Evolutionary conservation across 768 basidiomycete species (phyloP).

Genomic region (Russula dissimulans): DNA sequence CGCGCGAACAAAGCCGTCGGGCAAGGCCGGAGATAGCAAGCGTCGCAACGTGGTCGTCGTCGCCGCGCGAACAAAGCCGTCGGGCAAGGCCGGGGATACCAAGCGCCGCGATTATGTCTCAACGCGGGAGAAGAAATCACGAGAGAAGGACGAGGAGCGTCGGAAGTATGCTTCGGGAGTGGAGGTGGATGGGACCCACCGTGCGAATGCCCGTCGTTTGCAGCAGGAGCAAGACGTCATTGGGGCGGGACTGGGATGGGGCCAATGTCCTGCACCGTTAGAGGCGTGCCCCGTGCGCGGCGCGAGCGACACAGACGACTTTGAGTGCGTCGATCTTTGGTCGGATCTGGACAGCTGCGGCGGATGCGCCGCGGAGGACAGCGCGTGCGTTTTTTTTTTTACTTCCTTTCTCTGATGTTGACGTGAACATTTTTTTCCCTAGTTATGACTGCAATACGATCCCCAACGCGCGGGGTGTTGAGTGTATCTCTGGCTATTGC

Average conservation of each 20-base stretch:
- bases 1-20: no score
- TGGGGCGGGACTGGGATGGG: not conserved
- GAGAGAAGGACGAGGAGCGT: not conserved
- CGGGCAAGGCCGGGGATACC: no score
- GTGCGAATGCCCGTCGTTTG: not conserved
- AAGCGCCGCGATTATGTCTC: no score
- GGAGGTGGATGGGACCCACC: no score
- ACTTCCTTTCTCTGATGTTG: not conserved
- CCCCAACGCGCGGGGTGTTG: conserved; percentile 21
- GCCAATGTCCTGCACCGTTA: conserved; percentile 5
- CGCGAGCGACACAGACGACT: conserved; percentile 16
- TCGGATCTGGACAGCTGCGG: conserved; percentile 27
- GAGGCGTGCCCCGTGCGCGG: conserved; percentile 7
- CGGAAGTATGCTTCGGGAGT: not conserved
- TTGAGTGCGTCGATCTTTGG: conserved; percentile 26
- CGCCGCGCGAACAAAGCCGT: no score
- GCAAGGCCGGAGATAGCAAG: no score
- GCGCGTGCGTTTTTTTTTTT: conserved; percentile 15
- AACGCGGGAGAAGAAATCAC: no score
- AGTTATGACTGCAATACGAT: conserved; percentile 27
- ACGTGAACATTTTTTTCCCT: not conserved
- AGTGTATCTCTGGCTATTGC: conserved; percentile 24
- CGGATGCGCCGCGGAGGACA: conserved; percentile 25
- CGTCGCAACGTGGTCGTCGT: no score
- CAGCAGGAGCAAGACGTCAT: not conserved